Evolutionary conservation across 2,329 filamentous ascomycete genomes (phyloP).

Genomic region (Mollisiaceae sp.): DNA sequence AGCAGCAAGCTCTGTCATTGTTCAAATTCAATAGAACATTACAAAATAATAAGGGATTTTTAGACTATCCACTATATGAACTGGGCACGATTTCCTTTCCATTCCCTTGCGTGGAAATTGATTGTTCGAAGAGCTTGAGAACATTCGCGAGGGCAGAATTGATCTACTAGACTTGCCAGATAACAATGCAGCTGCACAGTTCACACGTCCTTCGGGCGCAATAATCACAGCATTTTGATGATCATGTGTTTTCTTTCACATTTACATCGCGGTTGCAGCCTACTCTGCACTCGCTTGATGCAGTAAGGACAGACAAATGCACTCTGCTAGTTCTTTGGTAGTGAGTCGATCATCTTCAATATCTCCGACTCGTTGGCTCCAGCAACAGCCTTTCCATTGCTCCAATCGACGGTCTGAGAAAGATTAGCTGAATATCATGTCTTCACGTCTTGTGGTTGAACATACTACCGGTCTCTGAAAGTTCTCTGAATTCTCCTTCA

Average conservation of each 20-base stretch:
- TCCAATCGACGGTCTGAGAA: conserved; percentile 81
- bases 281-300: conserved; percentile 18
- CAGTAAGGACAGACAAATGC: conserved; percentile 17
- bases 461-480: conserved; percentile 81
- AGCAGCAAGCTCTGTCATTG: neutral
- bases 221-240: neutral
- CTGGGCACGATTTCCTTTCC: neutral
- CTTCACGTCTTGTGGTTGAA: conserved; percentile 30
- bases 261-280: conserved; percentile 4
- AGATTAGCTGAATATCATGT: conserved; percentile 35
- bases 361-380: conserved; percentile 90
- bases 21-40: neutral
- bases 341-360: conserved; percentile 73
- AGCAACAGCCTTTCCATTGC: conserved; percentile 79
- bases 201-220: neutral
- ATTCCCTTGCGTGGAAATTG: neutral
- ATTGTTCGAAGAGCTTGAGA: neutral
- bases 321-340: conserved; percentile 45
- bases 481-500: conserved; percentile 69
- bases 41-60: neutral
- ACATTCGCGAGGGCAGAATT: neutral
- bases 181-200: neutral
- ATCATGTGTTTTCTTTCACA: conserved; percentile 1
- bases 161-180: neutral
- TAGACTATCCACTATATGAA: neutral